A percentile compares a stretch with the other conserved stretches of the same genome.
Evolutionary conservation across 73 alveolate species (phyloP).

Genomic region (Paramecium sonneborni): DNA sequence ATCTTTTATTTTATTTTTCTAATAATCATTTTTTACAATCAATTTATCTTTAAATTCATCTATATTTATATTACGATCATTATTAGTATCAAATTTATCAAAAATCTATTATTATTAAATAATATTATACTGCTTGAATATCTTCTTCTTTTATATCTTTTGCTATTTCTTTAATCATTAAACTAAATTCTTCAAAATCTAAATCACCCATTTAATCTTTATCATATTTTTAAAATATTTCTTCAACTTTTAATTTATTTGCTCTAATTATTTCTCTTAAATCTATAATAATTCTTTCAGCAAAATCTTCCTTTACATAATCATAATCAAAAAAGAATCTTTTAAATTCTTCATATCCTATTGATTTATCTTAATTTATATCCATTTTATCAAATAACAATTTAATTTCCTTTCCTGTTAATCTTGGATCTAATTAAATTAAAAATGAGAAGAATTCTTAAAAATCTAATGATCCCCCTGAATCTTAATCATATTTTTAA

Average conservation of each 20-base stretch:
- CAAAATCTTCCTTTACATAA: slow-evolving; percentile 13
- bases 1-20: not conserved
- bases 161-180: not conserved
- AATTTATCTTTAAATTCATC: not conserved
- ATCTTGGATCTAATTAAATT: not conserved
- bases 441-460: slow-evolving; percentile 2
- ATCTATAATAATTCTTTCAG: slow-evolving; percentile 32
- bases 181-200: slow-evolving; percentile 11
- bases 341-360: slow-evolving; percentile 16
- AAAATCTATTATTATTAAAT: not conserved
- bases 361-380: not conserved
- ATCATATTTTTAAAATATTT: not conserved
- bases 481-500: not conserved
- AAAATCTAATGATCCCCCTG: slow-evolving; percentile 27
- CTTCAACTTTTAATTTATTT: not conserved
- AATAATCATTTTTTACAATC: not conserved
- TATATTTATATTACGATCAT: not conserved
- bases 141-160: not conserved
- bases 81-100: not conserved
- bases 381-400: not conserved
- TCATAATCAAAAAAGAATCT: not conserved
- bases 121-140: not conserved
- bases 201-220: not conserved
- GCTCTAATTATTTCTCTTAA: slow-evolving; percentile 36
- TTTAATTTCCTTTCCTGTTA: not conserved